Base-by-base conservation (phyloP, 768 basidiomycete species). In the Pluteus cervinus region DNA sequence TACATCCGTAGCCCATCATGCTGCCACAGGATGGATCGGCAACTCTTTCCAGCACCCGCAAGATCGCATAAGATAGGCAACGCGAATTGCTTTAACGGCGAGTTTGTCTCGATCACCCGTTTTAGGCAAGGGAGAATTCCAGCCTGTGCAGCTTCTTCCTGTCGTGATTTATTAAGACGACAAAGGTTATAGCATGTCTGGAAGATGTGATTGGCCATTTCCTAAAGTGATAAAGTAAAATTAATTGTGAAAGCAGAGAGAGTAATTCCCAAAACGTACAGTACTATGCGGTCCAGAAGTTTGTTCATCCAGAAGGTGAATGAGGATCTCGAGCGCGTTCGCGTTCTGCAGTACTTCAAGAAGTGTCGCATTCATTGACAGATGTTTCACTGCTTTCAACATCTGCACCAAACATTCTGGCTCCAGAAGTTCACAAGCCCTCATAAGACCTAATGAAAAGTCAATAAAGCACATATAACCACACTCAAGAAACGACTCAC, bases 171-270 rank as follows among this genome's bases (percentile, higher is more conserved):
- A 62, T 93, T 93, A 42, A 99, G 66, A 5, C 93, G 79, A 55
- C 93, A 97, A 12, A 99, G 81, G 48, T 94, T 94, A 68, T 89
- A 98, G 52, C 93, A 90, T 2, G 92, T 91, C 61, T 96, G 93
- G 73, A 98, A 92, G 42, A 96, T 80, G 50, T 97, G 91, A 46
- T 97, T 98, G 34, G 89, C 84, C 60, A 97, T 86, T 75, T 99
- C 94, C 90, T 97, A 53, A 36, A n/a, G 24, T 17, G 23, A 24
- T 4, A 23, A 31, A 33, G 18, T 17, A 39, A 17, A 53, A 39
- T 22, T 24, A 36, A 32, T 25, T 14, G 5, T 17, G 2, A 11
- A 22, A 15, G 5, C 21, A 39, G n/a, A 38, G 17, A 34, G 15
- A n/a, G 26, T 17, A 26, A 16, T 20, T 4, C 12, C 7, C 11